These are phyloP conservation scores for Pythium phragmiticola DNA, from an alignment of 352 stramenopile species.

Conservation along the genomic window DNA sequence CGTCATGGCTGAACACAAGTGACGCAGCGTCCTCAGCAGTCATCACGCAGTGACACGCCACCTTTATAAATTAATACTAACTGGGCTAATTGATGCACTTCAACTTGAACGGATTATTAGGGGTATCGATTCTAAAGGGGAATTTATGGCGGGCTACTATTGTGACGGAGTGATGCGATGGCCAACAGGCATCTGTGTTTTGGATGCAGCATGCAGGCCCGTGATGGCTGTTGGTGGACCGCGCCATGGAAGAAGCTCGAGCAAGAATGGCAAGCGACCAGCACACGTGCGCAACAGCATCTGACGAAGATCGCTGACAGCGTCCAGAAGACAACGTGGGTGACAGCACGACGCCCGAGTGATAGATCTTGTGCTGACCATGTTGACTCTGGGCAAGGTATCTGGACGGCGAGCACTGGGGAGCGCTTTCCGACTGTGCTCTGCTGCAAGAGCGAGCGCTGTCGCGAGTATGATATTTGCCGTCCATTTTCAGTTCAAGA, in stretches of 20 bases:
- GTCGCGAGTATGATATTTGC: constrained; percentile 34
- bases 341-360: neutral
- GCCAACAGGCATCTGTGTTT: neutral
- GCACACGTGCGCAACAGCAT: constrained; percentile 50
- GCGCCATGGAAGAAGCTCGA: constrained; percentile 58
- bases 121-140: neutral
- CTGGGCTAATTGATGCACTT: constrained; percentile 8
- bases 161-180: constrained; percentile 6
- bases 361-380: neutral
- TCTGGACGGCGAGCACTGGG: constrained; percentile 63
- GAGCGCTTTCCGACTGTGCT: constrained; percentile 42
- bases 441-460: constrained; percentile 50
- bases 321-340: constrained; percentile 75
- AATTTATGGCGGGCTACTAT: neutral
- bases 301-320: constrained; percentile 66
- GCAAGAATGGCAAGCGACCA: constrained; percentile 57
- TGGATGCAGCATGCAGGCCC: neutral
- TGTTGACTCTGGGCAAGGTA: constrained; percentile 36
- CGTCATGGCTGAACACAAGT: constrained; percentile 12
- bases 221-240: constrained; percentile 61
- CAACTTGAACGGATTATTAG: neutral
- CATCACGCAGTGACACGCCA: constrained; percentile 8
- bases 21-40: constrained; percentile 21
- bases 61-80: neutral
- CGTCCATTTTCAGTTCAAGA: neutral